Conservation (phyloP, 495 filamentous ascomycete species). For the Saxispiralis lemnorum region DNA sequence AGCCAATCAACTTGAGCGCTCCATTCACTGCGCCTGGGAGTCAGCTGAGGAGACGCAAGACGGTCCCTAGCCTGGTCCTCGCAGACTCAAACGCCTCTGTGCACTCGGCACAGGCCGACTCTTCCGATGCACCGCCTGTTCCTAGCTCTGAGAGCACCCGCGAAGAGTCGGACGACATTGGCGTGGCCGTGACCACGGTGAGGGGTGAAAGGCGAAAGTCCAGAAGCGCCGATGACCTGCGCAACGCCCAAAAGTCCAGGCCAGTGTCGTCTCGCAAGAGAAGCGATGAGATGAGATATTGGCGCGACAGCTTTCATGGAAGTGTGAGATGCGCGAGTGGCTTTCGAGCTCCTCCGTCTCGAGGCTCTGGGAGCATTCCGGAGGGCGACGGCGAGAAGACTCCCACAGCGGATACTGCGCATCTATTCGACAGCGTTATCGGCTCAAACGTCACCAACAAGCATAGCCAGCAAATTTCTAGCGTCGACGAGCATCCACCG, state of each 20-base stretch:
- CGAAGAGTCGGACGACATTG: conserved; percentile 3
- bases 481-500: no score
- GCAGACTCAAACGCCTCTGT: neutral
- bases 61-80: conserved; percentile 6
- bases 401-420: neutral
- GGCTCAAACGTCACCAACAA: no score
- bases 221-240: conserved; percentile 14
- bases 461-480: no score
- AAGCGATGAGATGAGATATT: conserved; percentile 16
- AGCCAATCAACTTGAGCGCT: conserved; percentile 13
- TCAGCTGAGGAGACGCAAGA: conserved; percentile 8
- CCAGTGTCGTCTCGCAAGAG: conserved; percentile 4
- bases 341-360: neutral
- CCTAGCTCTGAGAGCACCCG: conserved; percentile 4
- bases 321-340: conserved; percentile 12
- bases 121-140: neutral
- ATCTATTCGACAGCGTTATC: neutral
- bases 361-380: neutral
- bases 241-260: neutral
- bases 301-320: conserved; percentile 14
- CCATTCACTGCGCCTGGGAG: conserved; percentile 14
- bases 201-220: conserved; percentile 11
- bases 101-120: neutral
- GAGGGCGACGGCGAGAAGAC: neutral
- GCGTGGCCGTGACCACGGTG: conserved; percentile 2